phyloP scores from a whole-genome alignment of 148 eudicot genomes.

The Drosera capensis region DNA sequence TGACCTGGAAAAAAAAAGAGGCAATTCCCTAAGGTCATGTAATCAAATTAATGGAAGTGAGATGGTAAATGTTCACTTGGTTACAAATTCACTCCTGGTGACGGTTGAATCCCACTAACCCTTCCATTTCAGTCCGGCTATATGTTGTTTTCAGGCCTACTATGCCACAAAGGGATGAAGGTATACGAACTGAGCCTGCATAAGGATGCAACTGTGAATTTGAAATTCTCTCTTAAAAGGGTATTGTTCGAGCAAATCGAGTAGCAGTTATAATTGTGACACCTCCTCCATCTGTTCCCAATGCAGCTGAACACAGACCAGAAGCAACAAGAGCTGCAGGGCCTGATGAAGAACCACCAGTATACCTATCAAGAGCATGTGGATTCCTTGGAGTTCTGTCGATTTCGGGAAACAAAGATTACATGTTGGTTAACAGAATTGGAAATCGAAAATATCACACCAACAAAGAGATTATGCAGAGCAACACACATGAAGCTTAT shows the following conservation, averaged over 20 bases:
- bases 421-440: no score
- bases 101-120: no score
- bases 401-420: conserved; percentile 10
- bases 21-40: neutral
- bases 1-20: conserved; percentile 43
- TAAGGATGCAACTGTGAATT: conserved; percentile 5
- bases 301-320: conserved; percentile 89
- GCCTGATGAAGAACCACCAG: conserved; percentile 99
- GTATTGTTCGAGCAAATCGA: neutral
- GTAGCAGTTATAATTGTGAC: conserved; percentile 11
- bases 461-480: no score
- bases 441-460: no score
- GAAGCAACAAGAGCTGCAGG: conserved; percentile 96
- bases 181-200: conserved; percentile 94
- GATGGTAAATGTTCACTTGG: neutral
- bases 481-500: no score
- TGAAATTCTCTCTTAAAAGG: conserved; percentile 3
- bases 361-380: conserved; percentile 77
- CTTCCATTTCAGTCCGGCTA: conserved; percentile 76
- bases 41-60: neutral
- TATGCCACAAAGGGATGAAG: conserved; percentile 93
- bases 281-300: conserved; percentile 99
- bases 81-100: neutral
- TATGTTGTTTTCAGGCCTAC: conserved; percentile 92
- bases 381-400: conserved; percentile 92